phyloP scores from a whole-genome alignment of 140 eudicot species.

The Ambrosia hybrid region DNA sequence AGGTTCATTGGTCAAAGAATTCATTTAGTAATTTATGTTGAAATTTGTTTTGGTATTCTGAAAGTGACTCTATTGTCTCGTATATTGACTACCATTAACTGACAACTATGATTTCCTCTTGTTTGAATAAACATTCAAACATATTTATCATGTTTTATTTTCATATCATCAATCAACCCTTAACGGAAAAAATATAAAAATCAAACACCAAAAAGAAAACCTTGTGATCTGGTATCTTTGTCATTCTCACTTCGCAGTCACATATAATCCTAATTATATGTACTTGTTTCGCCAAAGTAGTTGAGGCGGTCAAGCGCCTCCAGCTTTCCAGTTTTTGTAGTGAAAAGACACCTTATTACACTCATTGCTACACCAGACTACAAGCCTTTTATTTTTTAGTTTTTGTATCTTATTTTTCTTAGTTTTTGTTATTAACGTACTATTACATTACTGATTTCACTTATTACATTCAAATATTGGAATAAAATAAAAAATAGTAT shows the following conservation, averaged over 20 bases:
- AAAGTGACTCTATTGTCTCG: constrained; percentile 8
- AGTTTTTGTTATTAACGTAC: background rate
- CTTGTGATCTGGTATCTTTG: background rate
- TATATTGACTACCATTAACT: constrained; percentile 11
- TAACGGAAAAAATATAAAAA: background rate
- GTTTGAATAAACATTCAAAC: constrained; percentile 3
- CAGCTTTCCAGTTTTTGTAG: too few relatives aligned
- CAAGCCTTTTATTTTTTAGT: too few relatives aligned
- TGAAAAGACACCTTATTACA: too few relatives aligned
- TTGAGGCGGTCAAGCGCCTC: too few relatives aligned
- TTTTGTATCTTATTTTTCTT: background rate
- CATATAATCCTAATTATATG: too few relatives aligned
- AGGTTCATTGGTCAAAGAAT: background rate
- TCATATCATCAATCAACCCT: background rate
- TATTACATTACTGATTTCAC: background rate
- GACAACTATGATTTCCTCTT: background rate
- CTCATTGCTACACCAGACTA: too few relatives aligned
- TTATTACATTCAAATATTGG: background rate
- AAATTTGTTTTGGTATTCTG: background rate
- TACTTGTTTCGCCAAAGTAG: background rate
- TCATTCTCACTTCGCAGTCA: too few relatives aligned
- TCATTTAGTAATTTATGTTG: background rate
- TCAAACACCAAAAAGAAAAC: background rate
- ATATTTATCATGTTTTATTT: constrained; percentile 1
- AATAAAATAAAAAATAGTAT: too few relatives aligned